Base-by-base conservation (phyloP, 75 land plant species). In the Pinus taeda region DNA sequence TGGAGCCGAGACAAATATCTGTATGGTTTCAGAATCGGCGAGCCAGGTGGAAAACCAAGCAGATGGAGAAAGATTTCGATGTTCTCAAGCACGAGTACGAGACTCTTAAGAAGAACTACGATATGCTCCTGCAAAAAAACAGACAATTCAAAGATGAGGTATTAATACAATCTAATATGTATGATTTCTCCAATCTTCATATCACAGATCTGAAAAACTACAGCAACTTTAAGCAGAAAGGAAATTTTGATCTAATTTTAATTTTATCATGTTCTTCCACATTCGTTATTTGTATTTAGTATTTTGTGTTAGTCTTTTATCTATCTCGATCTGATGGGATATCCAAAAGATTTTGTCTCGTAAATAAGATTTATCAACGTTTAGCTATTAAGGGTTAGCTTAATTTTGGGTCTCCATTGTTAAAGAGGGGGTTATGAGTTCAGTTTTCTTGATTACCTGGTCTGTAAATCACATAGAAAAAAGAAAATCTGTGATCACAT, bases 21-120 rank as follows among this genome's bases (percentile, higher is more conserved):
- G 77, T 76, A 14, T 76, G 77, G 77, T 76, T 76, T 42, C 77
- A 76, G 74, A 76, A 76, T 21, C 20, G 77, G 73, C 22, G 77
- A 76, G 77, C 75, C 33, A 76, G 77, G 22, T 76, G 75, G 74
- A 76, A 76, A 24, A 76, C 74, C 77, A 76, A 76, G 55, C 77
- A 76, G 39, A 30, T 76, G 8, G 77, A 76, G 74, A 66, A 29
- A 71, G 74, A 76, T 29, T 76, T 36, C 22, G 75, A 66, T 39
- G 26, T 29, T 61, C 77, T 76, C 29, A 67, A 76, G 75, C 65
- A 66, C 3, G 72, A 76, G 1, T 65, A 61, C 14, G 75, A 76
- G 53, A n/a, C 75, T 37, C 77, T 76, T 21, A 76, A 17, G 75
- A 15, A 13, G 29, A 24, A 71, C 55, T 76, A 21, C 39, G 77